Percentiles rank a stretch among this genome's conserved stretches.
Conservation (phyloP, 352 stramenopile species). For the Phytophthora pistaciae region DNA sequence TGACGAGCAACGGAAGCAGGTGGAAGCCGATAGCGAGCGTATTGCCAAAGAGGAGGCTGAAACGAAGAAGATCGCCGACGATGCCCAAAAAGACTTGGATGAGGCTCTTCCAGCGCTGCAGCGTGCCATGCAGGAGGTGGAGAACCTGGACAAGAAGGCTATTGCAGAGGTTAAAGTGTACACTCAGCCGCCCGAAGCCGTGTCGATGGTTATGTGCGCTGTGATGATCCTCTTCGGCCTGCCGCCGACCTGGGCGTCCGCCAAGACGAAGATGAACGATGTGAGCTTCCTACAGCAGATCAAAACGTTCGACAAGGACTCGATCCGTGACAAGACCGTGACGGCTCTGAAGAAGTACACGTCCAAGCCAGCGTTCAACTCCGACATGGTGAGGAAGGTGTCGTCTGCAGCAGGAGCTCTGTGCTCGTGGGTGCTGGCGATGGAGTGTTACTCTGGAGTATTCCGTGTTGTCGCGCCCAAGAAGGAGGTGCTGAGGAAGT, state of each 20-base stretch:
- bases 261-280: constrained; percentile 96
- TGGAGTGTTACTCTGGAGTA: constrained; percentile 92
- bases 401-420: constrained; percentile 89
- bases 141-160: constrained; percentile 96
- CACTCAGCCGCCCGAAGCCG: constrained; percentile 91
- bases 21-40: constrained; percentile 93
- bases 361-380: constrained; percentile 83
- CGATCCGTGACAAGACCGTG: constrained; percentile 93
- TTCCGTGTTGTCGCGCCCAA: constrained; percentile 92
- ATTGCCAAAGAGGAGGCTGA: constrained; percentile 93
- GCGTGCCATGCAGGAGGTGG: constrained; percentile 93
- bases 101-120: constrained; percentile 95
- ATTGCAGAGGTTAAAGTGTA: constrained; percentile 97
- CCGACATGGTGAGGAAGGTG: constrained; percentile 92
- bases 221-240: constrained; percentile 97
- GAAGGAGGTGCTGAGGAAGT: constrained; percentile 88
- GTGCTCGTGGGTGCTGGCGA: constrained; percentile 93
- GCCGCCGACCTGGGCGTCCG: constrained; percentile 92
- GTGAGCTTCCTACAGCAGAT: constrained; percentile 95
- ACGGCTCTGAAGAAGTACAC: constrained; percentile 96
- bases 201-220: constrained; percentile 95
- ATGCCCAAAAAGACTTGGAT: constrained; percentile 95
- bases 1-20: constrained; percentile 94
- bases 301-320: constrained; percentile 97
- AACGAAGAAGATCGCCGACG: constrained; percentile 95